Percentiles rank a stretch among this genome's conserved stretches.
Evolutionary conservation across 495 filamentous ascomycete genomes (phyloP).

Genomic region (Penicillium coffeae): DNA sequence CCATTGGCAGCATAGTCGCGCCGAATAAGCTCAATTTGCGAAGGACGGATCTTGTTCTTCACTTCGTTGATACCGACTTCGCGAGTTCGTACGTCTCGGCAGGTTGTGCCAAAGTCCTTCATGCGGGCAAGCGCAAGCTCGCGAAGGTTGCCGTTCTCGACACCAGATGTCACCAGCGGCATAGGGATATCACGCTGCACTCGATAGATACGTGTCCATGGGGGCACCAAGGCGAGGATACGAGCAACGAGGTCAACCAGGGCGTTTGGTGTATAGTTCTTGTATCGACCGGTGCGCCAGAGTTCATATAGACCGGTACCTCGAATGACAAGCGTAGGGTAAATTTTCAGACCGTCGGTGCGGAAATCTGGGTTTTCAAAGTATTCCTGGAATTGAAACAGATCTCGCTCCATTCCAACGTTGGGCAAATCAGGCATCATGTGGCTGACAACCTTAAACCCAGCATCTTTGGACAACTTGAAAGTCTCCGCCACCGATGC

Average conservation of each 20-base stretch:
- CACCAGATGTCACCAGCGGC: constrained; percentile 93
- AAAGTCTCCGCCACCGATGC: constrained; percentile 93
- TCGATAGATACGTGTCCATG: constrained; percentile 98
- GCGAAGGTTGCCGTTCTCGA: constrained; percentile 95
- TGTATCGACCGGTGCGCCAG: constrained; percentile 94
- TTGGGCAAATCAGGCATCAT: constrained; percentile 99
- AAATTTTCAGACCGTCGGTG: constrained; percentile 98
- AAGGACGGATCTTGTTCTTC: constrained; percentile 94
- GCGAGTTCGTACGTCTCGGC: constrained; percentile 93
- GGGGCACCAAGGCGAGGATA: constrained; percentile 89
- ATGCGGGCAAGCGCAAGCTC: constrained; percentile 90
- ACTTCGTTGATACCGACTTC: constrained; percentile 99
- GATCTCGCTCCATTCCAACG: constrained; percentile 95
- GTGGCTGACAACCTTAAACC: constrained; percentile 97
- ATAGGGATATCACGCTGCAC: constrained; percentile 98
- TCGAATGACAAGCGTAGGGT: constrained; percentile 95
- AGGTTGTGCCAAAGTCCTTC: constrained; percentile 98
- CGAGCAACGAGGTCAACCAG: constrained; percentile 93
- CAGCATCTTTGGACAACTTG: constrained; percentile 89
- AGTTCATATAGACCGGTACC: constrained; percentile 96
- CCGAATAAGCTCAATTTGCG: constrained; percentile 94
- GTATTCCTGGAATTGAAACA: constrained; percentile 96
- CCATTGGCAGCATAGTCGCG: constrained; percentile 92
- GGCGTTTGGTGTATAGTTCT: constrained; percentile 97
- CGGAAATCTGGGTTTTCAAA: constrained; percentile 95